Conservation (phyloP, 495 filamentous ascomycete species). For the Talaromyces stipitatus region DNA sequence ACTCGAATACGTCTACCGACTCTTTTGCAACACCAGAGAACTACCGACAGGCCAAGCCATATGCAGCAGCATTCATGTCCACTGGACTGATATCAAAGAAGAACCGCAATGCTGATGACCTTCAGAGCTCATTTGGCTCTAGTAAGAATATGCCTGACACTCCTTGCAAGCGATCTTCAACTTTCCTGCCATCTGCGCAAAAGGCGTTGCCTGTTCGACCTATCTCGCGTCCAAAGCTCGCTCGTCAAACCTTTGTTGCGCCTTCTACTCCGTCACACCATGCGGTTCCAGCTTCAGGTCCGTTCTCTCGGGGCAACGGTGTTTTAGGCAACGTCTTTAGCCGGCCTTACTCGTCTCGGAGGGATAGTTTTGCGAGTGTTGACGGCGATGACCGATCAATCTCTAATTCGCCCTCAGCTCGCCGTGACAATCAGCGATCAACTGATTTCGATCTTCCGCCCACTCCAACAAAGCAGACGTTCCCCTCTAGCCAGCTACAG, state of each 20-base stretch:
- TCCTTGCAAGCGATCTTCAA: conserved; percentile 78
- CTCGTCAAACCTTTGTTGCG: conserved; percentile 51
- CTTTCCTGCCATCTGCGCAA: conserved; percentile 55
- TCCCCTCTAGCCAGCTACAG: conserved; percentile 6
- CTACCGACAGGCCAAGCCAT: conserved; percentile 75
- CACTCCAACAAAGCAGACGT: conserved; percentile 79
- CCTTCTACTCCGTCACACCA: conserved; percentile 51
- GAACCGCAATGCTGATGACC: conserved; percentile 53
- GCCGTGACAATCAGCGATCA: conserved; percentile 50
- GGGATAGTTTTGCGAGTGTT: conserved; percentile 68
- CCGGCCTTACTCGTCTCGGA: conserved; percentile 45
- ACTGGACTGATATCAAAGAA: conserved; percentile 89
- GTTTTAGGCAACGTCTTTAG: conserved; percentile 59
- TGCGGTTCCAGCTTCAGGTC: conserved; percentile 32
- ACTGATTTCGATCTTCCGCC: conserved; percentile 74
- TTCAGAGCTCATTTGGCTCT: conserved; percentile 28
- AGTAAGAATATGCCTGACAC: conserved; percentile 78
- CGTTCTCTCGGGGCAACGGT: conserved; percentile 58
- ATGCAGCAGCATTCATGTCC: conserved; percentile 83
- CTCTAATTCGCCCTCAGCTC: conserved; percentile 48
- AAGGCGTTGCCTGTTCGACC: conserved; percentile 46
- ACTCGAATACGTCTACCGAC: conserved; percentile 36
- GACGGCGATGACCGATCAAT: conserved; percentile 60
- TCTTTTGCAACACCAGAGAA: conserved; percentile 75
- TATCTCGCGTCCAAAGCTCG: conserved; percentile 44